Conservation (phyloP, 1,284 basidiomycete genomes). For the Mycosarcoma mackinlayi region DNA sequence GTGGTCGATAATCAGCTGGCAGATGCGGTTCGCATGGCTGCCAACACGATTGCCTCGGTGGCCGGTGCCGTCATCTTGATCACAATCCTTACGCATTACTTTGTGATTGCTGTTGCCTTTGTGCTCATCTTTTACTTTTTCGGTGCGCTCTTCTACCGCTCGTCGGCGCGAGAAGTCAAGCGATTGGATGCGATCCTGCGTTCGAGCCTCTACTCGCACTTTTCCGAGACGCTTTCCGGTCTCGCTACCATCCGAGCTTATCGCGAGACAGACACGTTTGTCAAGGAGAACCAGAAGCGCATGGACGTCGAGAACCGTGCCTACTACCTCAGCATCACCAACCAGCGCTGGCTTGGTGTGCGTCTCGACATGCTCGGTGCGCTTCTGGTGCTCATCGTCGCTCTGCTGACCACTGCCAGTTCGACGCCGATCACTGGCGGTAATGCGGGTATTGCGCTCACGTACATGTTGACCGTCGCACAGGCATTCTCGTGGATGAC, state of each 20-base stretch:
- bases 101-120: constrained; percentile 71
- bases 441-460: constrained; percentile 62
- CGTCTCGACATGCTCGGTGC: constrained; percentile 71
- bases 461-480: constrained; percentile 61
- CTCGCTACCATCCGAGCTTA: constrained; percentile 89
- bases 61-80: constrained; percentile 76
- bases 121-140: constrained; percentile 62
- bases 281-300: constrained; percentile 72
- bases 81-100: constrained; percentile 78
- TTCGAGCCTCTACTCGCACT: constrained; percentile 82
- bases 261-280: constrained; percentile 70
- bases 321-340: constrained; percentile 84
- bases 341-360: constrained; percentile 85
- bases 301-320: constrained; percentile 89
- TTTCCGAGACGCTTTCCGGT: constrained; percentile 87
- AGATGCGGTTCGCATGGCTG: constrained; percentile 65
- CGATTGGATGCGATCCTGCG: constrained; percentile 77
- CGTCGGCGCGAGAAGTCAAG: constrained; percentile 89
- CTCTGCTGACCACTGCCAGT: constrained; percentile 54
- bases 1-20: constrained; percentile 80
- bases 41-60: constrained; percentile 68
- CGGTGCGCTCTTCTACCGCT: constrained; percentile 81
- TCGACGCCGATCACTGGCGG: constrained; percentile 41
- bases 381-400: constrained; percentile 62
- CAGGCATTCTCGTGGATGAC: constrained; percentile 66